Evolutionary conservation across 2,329 filamentous ascomycete genomes (phyloP).

Genomic region (Colletotrichum tabaci): DNA sequence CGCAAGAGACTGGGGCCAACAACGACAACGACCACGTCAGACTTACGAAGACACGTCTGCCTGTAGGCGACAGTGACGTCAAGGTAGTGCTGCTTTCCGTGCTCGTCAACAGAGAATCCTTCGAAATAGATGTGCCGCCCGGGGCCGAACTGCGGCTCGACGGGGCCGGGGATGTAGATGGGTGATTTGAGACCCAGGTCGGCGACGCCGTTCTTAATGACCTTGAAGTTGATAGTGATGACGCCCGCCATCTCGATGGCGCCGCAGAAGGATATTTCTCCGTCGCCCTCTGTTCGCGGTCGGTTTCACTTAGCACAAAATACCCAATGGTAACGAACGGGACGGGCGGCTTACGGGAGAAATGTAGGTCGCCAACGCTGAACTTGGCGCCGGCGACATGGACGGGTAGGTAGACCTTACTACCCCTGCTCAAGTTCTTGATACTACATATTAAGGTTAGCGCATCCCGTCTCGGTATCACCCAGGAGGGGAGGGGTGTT

Average conservation of each 20-base stretch:
- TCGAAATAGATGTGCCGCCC: conserved; percentile 88
- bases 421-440: conserved; percentile 85
- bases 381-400: conserved; percentile 92
- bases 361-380: conserved; percentile 90
- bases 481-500: not conserved
- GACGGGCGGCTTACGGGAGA: conserved; percentile 68
- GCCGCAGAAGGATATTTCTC: conserved; percentile 90
- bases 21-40: not conserved
- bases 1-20: not conserved
- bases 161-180: conserved; percentile 88
- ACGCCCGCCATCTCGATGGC: conserved; percentile 96
- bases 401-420: conserved; percentile 88
- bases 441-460: conserved; percentile 61
- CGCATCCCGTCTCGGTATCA: not conserved
- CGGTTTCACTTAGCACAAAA: conserved; percentile 1
- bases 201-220: conserved; percentile 85
- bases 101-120: conserved; percentile 90
- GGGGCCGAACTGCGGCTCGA: conserved; percentile 89
- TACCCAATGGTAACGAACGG: not conserved
- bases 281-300: conserved; percentile 76
- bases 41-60: conserved; percentile 78
- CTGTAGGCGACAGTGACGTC: conserved; percentile 90
- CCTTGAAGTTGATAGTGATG: conserved; percentile 91
- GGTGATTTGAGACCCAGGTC: conserved; percentile 85
- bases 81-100: conserved; percentile 91